Percentiles rank a stretch among this genome's conserved stretches.
These are phyloP conservation scores for Starmerella potacharoeniae DNA, from an alignment of 805 yeast genomes.

Conservation along the genomic window DNA sequence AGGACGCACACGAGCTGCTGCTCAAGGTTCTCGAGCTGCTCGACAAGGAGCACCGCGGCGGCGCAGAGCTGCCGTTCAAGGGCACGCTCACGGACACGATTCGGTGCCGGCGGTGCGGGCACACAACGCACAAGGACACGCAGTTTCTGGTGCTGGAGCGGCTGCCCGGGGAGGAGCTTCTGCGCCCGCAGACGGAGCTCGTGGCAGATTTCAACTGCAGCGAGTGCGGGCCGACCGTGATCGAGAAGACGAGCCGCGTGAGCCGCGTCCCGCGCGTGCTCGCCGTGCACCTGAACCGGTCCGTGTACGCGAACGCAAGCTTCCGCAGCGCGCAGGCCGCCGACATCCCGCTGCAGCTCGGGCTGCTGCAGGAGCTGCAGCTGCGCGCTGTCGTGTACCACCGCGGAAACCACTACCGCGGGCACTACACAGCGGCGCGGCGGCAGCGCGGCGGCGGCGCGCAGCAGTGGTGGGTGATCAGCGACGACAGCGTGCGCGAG, in stretches of 20 bases:
- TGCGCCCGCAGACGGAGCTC: constrained; percentile 50
- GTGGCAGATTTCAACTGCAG: constrained; percentile 68
- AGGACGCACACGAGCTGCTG: constrained; percentile 89
- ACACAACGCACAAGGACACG: constrained; percentile 46
- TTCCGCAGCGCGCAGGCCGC: constrained; percentile 69
- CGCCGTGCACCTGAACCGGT: constrained; percentile 76
- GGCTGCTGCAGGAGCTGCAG: constrained; percentile 32
- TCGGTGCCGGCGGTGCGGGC: constrained; percentile 56
- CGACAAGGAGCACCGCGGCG: constrained; percentile 40
- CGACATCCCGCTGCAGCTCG: constrained; percentile 39
- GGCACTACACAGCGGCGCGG: constrained; percentile 84
- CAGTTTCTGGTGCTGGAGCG: constrained; percentile 68
- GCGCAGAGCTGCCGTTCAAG: constrained; percentile 50
- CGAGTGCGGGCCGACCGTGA: constrained; percentile 47
- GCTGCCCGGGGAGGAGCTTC: constrained; percentile 37
- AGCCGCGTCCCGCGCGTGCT: constrained; percentile 59
- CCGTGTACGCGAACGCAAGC: constrained; percentile 41
- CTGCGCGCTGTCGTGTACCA: constrained; percentile 71
- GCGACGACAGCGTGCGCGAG: constrained; percentile 64
- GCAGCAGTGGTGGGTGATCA: constrained; percentile 58
- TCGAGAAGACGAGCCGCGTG: constrained; percentile 53
- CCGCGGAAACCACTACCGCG: constrained; percentile 75
- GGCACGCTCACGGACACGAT: constrained; percentile 59
- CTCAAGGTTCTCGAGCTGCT: constrained; percentile 72
- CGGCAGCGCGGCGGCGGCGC: constrained; percentile 25